These are phyloP conservation scores for Populus hybrid DNA, from an alignment of 441 rosid genomes.

Conservation along the genomic window DNA sequence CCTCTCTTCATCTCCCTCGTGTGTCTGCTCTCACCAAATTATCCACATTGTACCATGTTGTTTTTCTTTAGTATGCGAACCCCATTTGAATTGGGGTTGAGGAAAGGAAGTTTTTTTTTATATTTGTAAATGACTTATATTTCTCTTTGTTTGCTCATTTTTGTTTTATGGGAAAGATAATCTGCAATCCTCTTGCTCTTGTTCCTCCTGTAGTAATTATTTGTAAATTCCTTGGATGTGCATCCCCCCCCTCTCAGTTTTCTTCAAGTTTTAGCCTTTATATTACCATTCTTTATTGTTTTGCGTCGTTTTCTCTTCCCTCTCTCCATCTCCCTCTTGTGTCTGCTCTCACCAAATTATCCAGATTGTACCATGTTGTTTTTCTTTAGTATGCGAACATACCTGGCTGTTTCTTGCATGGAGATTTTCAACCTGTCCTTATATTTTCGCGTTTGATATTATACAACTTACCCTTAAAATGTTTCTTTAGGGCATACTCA, in stretches of 20 bases:
- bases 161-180: not conserved
- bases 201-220: not conserved
- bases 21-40: not conserved
- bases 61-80: not conserved
- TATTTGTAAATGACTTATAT: not conserved
- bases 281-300: not conserved
- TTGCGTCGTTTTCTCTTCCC: not conserved
- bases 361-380: not conserved
- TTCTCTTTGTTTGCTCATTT: not conserved
- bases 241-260: not conserved
- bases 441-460: constrained; percentile 11
- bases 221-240: not conserved
- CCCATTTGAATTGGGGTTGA: not conserved
- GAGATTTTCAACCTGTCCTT: constrained; percentile 1
- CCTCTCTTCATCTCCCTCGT: not conserved
- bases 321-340: not conserved
- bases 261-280: not conserved
- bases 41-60: not conserved
- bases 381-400: not conserved
- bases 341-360: not conserved
- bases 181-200: not conserved
- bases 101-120: not conserved
- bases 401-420: not conserved
- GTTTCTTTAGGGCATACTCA: constrained; percentile 79
- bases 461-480: constrained; percentile 31